These are phyloP conservation scores for Phytophthora lateralis DNA, from an alignment of 352 stramenopile species.

Conservation along the genomic window DNA sequence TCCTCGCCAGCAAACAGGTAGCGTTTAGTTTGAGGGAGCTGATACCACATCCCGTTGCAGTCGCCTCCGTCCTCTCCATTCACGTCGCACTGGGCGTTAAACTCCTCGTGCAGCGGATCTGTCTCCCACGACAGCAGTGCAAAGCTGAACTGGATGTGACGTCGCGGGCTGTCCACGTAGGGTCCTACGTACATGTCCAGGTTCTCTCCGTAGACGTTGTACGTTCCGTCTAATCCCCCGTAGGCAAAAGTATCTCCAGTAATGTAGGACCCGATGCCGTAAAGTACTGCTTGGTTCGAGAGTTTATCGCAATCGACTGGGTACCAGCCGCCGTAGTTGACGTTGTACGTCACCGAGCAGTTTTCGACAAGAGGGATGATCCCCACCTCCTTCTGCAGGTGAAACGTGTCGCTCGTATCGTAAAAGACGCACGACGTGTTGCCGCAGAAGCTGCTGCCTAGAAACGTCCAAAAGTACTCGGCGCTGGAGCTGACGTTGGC, in stretches of 20 bases:
- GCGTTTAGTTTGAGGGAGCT: conserved; percentile 47
- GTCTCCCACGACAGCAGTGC: conserved; percentile 44
- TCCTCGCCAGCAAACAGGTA: conserved; percentile 49
- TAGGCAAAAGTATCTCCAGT: conserved; percentile 38
- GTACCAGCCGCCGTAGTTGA: conserved; percentile 48
- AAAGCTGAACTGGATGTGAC: conserved; percentile 51
- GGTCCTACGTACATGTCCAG: conserved; percentile 26
- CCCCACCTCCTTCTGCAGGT: conserved; percentile 43
- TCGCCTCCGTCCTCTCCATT: conserved; percentile 17
- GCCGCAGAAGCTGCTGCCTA: conserved; percentile 38
- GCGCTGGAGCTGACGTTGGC: conserved; percentile 10
- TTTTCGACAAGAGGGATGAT: conserved; percentile 37
- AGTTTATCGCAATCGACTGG: conserved; percentile 34
- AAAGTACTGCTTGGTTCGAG: conserved; percentile 38
- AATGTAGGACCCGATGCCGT: conserved; percentile 55
- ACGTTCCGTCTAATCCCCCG: conserved; percentile 19
- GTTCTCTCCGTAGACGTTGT: conserved; percentile 14
- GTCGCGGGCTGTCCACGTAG: conserved; percentile 41
- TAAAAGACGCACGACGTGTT: conserved; percentile 43
- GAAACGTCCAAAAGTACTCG: conserved; percentile 34
- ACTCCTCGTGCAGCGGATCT: conserved; percentile 33
- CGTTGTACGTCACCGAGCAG: conserved; percentile 44
- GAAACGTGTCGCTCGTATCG: conserved; percentile 36
- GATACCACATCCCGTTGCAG: conserved; percentile 46
- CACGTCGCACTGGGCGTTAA: conserved; percentile 43